phyloP scores from a whole-genome alignment of 768 basidiomycete genomes.

The Rhodotorula taiwanensis region DNA sequence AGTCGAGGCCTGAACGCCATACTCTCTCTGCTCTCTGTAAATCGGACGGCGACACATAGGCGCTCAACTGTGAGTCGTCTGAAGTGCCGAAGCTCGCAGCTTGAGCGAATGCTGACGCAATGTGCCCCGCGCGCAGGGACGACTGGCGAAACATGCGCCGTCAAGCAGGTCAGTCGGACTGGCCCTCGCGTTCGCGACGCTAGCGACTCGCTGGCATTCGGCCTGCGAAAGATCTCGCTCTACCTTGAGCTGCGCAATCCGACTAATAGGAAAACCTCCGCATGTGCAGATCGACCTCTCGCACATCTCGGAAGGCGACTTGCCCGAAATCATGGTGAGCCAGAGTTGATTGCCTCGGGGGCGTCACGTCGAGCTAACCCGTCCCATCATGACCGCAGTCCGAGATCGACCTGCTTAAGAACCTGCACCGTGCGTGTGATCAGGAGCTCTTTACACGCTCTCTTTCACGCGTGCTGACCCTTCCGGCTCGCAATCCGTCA shows the following conservation, averaged over 20 bases:
- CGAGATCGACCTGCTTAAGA: constrained; percentile 95
- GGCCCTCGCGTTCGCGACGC: too few species aligned
- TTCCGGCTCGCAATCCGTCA: constrained; percentile 42
- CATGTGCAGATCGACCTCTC: constrained; percentile 64
- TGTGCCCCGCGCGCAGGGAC: constrained; percentile 50
- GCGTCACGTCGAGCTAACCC: not conserved
- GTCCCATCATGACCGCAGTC: constrained; percentile 52
- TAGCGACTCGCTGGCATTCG: too few species aligned
- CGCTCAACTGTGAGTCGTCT: constrained; percentile 28
- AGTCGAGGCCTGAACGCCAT: too few species aligned
- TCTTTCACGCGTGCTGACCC: too few species aligned
- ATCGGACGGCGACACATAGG: constrained; percentile 15
- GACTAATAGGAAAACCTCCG: too few species aligned
- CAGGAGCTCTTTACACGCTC: not conserved
- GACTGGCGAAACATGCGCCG: constrained; percentile 95
- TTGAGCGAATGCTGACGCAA: too few species aligned
- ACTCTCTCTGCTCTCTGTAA: too few species aligned
- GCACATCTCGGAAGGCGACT: constrained; percentile 85
- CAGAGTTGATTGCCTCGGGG: not conserved
- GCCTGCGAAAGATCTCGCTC: too few species aligned
- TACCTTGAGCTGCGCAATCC: too few species aligned
- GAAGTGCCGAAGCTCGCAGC: too few species aligned
- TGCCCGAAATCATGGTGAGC: constrained; percentile 90
- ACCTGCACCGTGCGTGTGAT: constrained; percentile 64
- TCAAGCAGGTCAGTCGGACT: constrained; percentile 63